Evolutionary conservation across 139 green algal species (phyloP).

Genomic region (Edaphochlamys debaryana): DNA sequence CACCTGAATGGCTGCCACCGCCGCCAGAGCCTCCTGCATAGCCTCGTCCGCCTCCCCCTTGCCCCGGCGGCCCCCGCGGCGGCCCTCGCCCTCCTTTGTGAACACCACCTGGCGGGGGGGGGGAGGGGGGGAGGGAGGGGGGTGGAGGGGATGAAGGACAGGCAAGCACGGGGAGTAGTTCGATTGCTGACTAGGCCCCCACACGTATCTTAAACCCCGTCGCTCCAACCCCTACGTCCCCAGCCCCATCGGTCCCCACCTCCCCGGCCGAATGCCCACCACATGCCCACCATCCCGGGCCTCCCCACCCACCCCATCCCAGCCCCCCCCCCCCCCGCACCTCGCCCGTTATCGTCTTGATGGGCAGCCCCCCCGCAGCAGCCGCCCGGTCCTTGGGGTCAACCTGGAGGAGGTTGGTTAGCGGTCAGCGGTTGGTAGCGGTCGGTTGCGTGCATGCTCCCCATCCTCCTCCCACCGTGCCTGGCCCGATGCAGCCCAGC

Average conservation of each 20-base stretch:
- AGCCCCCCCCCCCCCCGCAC: no score
- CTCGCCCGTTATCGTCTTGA: slow-evolving; percentile 65
- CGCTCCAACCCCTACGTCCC: no score
- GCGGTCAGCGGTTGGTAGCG: not conserved
- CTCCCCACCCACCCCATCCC: no score
- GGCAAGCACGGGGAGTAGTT: no score
- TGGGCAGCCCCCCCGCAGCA: slow-evolving; percentile 50
- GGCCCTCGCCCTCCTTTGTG: slow-evolving; percentile 4
- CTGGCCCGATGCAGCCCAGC: not conserved
- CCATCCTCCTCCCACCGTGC: not conserved
- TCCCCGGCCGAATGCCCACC: no score
- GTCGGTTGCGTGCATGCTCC: not conserved
- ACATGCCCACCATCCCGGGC: no score
- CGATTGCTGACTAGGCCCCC: no score
- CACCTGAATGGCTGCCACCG: slow-evolving; percentile 20
- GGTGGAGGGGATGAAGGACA: no score
- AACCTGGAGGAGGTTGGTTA: not conserved
- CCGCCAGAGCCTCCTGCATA: slow-evolving; percentile 18
- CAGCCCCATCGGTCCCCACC: no score
- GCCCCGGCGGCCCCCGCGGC: not conserved
- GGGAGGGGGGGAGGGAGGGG: no score
- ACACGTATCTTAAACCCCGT: no score
- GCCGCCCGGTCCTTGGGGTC: slow-evolving; percentile 7
- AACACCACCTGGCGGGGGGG: no score
- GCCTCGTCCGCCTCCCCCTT: not conserved